Conservation (phyloP, 371 early-diverging fungal species). For the Mucor plumbeus region DNA sequence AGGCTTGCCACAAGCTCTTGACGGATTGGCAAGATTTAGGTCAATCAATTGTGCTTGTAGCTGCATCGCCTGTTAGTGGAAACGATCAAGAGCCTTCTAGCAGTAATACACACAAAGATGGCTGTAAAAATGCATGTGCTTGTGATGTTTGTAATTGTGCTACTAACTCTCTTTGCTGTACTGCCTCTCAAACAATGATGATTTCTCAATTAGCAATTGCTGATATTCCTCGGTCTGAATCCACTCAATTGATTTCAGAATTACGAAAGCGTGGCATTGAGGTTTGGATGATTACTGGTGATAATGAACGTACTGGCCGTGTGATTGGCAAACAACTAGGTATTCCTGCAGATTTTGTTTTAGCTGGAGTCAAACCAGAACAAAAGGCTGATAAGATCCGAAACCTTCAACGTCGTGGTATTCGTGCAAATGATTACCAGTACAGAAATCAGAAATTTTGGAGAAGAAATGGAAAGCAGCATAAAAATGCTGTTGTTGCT, state of each 20-base stretch:
- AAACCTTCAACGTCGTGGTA: conserved; percentile 56
- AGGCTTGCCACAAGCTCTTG: conserved; percentile 32
- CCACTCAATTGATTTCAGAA: conserved; percentile 47
- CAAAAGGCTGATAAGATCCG: conserved; percentile 71
- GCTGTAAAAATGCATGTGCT: conserved; percentile 50
- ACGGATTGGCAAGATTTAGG: conserved; percentile 65
- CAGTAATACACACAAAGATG: conserved; percentile 34
- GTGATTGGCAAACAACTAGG: conserved; percentile 67
- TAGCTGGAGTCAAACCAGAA: conserved; percentile 69
- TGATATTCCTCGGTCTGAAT: conserved; percentile 63
- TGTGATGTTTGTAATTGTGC: conserved; percentile 57
- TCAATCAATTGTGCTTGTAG: conserved; percentile 66
- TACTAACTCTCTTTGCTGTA: conserved; percentile 42
- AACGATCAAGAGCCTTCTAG: conserved; percentile 19
- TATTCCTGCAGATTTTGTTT: conserved; percentile 53
- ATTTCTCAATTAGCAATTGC: conserved; percentile 62
- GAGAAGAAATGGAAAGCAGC: conserved; percentile 43
- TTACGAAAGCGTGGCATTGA: conserved; percentile 57
- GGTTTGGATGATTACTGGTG: conserved; percentile 79
- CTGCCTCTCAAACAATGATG: conserved; percentile 48
- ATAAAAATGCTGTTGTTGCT: conserved; percentile 67
- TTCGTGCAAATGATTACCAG: conserved; percentile 3
- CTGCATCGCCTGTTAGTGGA: conserved; percentile 53
- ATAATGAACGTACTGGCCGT: conserved; percentile 62
- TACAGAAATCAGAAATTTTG: not conserved